Percentiles rank a stretch among this genome's conserved stretches.
Evolutionary conservation across 352 stramenopile species (phyloP).

Genomic region (Blastocystis hominis): DNA sequence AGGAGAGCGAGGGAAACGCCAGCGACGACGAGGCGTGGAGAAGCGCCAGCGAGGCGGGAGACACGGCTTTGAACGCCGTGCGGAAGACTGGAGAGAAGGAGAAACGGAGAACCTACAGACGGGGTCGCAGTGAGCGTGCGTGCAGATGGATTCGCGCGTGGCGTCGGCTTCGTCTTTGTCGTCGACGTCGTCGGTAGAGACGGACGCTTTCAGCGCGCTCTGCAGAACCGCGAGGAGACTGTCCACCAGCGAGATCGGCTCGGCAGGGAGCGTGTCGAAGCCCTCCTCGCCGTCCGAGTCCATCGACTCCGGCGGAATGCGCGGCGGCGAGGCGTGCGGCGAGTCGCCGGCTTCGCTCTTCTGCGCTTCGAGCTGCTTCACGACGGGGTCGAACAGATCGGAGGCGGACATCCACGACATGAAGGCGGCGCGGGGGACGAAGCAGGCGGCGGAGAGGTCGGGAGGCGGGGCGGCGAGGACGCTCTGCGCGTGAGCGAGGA

Average conservation of each 20-base stretch:
- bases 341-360: neutral
- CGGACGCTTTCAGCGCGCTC: neutral
- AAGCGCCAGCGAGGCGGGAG: neutral
- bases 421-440: neutral
- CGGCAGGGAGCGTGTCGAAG: neutral
- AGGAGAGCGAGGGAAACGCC: neutral
- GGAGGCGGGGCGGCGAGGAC: neutral
- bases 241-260: neutral
- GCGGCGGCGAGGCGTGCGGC: neutral
- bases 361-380: neutral
- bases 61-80: constrained; percentile 24
- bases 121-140: neutral
- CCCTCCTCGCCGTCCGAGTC: neutral
- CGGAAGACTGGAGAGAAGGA: neutral
- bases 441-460: neutral
- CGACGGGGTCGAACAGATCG: neutral
- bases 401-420: neutral
- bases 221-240: neutral
- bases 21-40: neutral
- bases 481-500: neutral
- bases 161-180: neutral
- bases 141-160: neutral
- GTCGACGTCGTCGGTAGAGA: neutral
- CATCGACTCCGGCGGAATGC: neutral
- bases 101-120: neutral